Conservation (phyloP, 257 asterid species). For the Linaria vulgaris region DNA sequence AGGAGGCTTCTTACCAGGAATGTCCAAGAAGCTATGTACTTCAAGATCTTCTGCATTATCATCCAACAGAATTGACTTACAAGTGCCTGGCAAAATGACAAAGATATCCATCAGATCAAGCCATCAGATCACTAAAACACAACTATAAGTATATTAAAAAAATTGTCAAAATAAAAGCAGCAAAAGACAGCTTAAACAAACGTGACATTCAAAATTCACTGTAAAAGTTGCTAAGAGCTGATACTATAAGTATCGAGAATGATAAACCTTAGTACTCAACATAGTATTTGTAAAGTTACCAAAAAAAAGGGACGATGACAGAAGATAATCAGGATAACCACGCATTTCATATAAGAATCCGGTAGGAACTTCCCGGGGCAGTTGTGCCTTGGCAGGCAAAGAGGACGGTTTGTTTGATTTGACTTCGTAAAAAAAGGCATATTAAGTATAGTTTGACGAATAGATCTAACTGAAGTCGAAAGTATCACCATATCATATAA, state of each 20-base stretch:
- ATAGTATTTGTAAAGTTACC: not conserved
- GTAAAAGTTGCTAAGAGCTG: slow-evolving; percentile 8
- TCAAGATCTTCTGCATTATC: slow-evolving; percentile 57
- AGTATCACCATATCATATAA: too few relatives aligned
- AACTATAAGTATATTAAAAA: not conserved
- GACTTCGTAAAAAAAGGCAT: too few relatives aligned
- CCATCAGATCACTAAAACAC: slow-evolving; percentile 9
- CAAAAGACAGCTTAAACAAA: slow-evolving; percentile 5
- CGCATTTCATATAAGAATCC: too few relatives aligned
- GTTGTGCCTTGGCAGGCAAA: too few relatives aligned
- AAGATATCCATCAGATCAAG: slow-evolving; percentile 20
- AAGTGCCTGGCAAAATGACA: slow-evolving; percentile 59
- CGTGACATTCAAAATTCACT: slow-evolving; percentile 6
- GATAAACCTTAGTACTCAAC: not conserved
- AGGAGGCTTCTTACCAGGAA: slow-evolving; percentile 47
- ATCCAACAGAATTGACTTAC: slow-evolving; percentile 79
- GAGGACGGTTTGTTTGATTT: not conserved
- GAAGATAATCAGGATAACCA: too few relatives aligned
- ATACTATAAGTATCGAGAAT: not conserved
- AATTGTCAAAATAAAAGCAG: not conserved
- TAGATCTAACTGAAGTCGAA: too few relatives aligned
- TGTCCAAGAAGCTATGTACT: slow-evolving; percentile 39
- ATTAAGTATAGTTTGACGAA: too few relatives aligned
- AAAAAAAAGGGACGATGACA: too few relatives aligned
- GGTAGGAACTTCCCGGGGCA: too few relatives aligned